Evolutionary conservation across 306 rosid species (phyloP), one percentile per base, ranked within the genome.

Genomic region (Aeschynomene evenia): DNA sequence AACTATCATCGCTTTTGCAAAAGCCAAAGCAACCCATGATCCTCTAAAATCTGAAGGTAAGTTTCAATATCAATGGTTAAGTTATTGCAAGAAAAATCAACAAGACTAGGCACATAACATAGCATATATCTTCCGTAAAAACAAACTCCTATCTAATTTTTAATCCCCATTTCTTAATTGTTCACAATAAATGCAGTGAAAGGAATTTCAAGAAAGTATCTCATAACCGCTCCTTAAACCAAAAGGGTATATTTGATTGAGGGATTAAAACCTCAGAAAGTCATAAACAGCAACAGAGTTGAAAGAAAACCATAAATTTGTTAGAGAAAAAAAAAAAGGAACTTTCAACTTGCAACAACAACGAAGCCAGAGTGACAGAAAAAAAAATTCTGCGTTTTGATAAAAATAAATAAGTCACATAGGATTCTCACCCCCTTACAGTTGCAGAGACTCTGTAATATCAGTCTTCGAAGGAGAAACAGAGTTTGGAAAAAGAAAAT

Each of bases 11-110:
- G 24, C 72, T 77, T 50, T 66, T 84, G 81, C 92, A 88, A 60
- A 88, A 91, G 63, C 91, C 75, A 75, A 91, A 91, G 82, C 91
- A 88, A 81, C 89, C 80, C 96, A 91, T 91, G 66, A 71, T 81
- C 70, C 73, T 77, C 70, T 55, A 67, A 28, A 24, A 56, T 79
- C 81, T 85, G 75, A 20, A 68, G 39, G 6, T 23, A 54, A 63
- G 61, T 36, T 59, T 58, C 70, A 50, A 33, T 46, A 59, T 56
- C 8, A 77, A 28, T 13, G 15, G 28, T 63, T 52, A 54, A 6
- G 28, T 19, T 66, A 59, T 11, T 34, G 52, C 50, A 64, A 54
- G 43, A 22, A 61, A 45, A 49, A 26, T 68, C 48, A 22, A 67
- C 21, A 57, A 65, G 36, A 72, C 18, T 46, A 31, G 14, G 53